These are phyloP conservation scores for Knoxdaviesia capensis DNA, from an alignment of 2,329 filamentous ascomycete genomes.

Conservation along the genomic window DNA sequence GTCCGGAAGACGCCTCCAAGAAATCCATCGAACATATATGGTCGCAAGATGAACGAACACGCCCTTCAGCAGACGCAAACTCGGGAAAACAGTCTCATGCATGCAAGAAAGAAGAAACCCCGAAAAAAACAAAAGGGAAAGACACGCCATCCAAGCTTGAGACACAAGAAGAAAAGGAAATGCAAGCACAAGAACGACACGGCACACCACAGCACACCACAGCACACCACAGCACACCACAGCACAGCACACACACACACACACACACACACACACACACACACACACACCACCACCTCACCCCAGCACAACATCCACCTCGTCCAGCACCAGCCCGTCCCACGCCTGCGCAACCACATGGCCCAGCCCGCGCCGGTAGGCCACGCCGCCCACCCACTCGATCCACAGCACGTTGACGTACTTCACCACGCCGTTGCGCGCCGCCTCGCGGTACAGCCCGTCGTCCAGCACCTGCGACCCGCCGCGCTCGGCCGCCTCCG, in stretches of 20 bases:
- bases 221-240: no score
- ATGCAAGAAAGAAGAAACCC: not conserved
- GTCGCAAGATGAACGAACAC: no score
- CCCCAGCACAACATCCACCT: conserved; percentile 20
- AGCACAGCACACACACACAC: no score
- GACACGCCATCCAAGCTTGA: not conserved
- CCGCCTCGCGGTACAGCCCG: conserved; percentile 19
- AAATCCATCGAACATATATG: no score
- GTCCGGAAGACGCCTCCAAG: no score
- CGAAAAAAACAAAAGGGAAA: not conserved
- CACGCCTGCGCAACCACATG: conserved; percentile 20
- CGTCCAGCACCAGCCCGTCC: conserved; percentile 18
- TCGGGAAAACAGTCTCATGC: no score
- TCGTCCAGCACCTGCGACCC: conserved; percentile 18
- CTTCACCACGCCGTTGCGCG: conserved; percentile 18
- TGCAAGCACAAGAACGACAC: no score
- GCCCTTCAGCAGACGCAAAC: no score
- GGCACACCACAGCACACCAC: no score
- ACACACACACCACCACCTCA: conserved; percentile 6
- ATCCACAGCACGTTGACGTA: conserved; percentile 26
- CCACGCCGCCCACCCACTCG: conserved; percentile 21
- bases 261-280: not conserved
- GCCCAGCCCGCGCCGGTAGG: conserved; percentile 20
- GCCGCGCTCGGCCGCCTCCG: conserved; percentile 18
- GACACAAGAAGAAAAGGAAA: not conserved